Conservation (phyloP, 1,284 basidiomycete species). For the Puccinia brachypodii region DNA sequence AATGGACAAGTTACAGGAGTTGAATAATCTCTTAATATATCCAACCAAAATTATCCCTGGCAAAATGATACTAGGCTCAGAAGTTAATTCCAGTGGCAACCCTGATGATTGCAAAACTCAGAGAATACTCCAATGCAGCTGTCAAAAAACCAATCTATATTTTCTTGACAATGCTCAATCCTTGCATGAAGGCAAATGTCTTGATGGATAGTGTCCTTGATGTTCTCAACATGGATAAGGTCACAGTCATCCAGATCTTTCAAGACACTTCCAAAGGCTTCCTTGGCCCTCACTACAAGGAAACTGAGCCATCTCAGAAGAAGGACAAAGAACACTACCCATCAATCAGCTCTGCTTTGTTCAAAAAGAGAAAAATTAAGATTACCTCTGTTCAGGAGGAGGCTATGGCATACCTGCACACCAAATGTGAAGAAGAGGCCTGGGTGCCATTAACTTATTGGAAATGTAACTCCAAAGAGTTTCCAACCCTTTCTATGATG, state of each 20-base stretch:
- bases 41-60: neutral
- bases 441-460: neutral
- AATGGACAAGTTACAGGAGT: neutral
- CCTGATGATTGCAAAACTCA: too few relatives aligned
- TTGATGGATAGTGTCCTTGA: neutral
- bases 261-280: neutral
- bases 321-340: too few relatives aligned
- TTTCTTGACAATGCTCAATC: neutral
- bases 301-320: too few relatives aligned
- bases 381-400: neutral
- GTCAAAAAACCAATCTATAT: neutral
- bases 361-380: neutral
- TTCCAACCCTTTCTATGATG: conserved; percentile 13
- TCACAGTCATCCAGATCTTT: neutral
- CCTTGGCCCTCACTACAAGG: too few relatives aligned
- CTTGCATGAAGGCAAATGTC: neutral
- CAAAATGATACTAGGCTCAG: neutral
- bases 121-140: neutral
- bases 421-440: conserved; percentile 1
- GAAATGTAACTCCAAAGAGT: neutral
- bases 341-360: neutral
- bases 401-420: neutral
- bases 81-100: neutral
- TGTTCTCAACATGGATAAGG: neutral
- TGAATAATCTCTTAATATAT: neutral